These are phyloP conservation scores for Agaricus sinodeliciosus DNA, from an alignment of 768 basidiomycete species.

Conservation along the genomic window DNA sequence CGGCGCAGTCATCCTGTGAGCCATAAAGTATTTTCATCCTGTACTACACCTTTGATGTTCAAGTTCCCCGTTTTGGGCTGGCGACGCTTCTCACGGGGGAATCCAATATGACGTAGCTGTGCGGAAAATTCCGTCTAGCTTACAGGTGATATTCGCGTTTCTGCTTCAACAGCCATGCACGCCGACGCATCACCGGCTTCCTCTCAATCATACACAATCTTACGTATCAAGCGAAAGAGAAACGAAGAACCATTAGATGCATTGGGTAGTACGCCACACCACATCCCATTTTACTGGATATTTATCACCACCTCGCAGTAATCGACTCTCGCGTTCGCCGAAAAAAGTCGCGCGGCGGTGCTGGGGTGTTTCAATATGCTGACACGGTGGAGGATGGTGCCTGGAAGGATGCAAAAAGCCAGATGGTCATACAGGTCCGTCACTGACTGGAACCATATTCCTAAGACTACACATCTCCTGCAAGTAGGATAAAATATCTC, in stretches of 20 bases:
- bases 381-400: constrained; percentile 66
- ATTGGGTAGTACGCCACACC: constrained; percentile 41
- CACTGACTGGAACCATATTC: background rate
- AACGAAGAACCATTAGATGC: constrained; percentile 81
- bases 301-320: constrained; percentile 29
- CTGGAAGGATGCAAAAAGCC: constrained; percentile 56
- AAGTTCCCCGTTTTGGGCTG: too few species aligned
- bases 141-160: background rate
- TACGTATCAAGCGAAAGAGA: constrained; percentile 79
- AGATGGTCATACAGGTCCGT: constrained; percentile 56
- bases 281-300: constrained; percentile 5
- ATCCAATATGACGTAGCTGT: too few species aligned
- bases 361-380: constrained; percentile 73
- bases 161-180: constrained; percentile 20
- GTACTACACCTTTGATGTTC: too few species aligned
- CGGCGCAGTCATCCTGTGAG: too few species aligned
- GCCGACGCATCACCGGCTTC: constrained; percentile 18
- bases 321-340: constrained; percentile 54
- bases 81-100: too few species aligned
- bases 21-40: too few species aligned
- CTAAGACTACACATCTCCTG: background rate
- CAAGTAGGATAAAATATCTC: constrained; percentile 54
- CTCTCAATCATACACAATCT: constrained; percentile 53
- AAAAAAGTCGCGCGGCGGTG: constrained; percentile 53
- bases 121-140: too few species aligned